These are phyloP conservation scores for Onygenales sp. DNA, from an alignment of 2,329 filamentous ascomycete species.

Conservation along the genomic window DNA sequence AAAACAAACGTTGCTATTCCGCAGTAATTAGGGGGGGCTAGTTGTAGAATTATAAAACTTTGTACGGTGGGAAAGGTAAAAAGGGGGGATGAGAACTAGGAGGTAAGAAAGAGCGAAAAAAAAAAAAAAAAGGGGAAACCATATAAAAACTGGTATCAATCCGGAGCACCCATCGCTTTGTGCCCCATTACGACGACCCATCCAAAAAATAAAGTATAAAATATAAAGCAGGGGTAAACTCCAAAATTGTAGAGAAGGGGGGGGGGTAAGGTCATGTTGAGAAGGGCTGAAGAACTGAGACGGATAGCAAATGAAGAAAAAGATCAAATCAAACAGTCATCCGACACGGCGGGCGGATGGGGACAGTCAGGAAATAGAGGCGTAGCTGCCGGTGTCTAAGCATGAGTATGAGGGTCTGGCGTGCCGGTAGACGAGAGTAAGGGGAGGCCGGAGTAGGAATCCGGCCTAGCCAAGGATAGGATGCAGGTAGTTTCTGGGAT, in stretches of 20 bases:
- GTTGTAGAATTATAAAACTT: background rate
- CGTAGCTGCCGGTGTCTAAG: too few relatives aligned
- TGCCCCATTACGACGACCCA: background rate
- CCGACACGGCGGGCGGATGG: too few relatives aligned
- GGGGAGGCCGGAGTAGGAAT: too few relatives aligned
- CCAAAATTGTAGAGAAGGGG: background rate
- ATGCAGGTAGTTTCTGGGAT: too few relatives aligned
- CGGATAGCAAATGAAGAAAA: too few relatives aligned
- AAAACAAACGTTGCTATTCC: background rate
- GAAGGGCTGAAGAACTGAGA: background rate
- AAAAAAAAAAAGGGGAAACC: conserved; percentile 11
- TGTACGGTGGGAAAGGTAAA: background rate
- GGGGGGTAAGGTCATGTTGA: background rate
- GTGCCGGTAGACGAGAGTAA: too few relatives aligned
- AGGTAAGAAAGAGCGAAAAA: conserved; percentile 4
- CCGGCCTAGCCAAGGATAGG: too few relatives aligned
- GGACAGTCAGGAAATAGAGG: too few relatives aligned
- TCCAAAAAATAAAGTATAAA: background rate
- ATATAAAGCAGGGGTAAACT: background rate
- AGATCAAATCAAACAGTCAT: too few relatives aligned
- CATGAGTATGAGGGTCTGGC: too few relatives aligned
- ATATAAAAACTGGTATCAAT: conserved; percentile 15
- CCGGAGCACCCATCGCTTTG: background rate
- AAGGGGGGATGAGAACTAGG: background rate
- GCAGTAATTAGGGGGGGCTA: background rate